Base-by-base conservation (phyloP, 257 asterid genomes). In the Solanum corneliomulleri region DNA sequence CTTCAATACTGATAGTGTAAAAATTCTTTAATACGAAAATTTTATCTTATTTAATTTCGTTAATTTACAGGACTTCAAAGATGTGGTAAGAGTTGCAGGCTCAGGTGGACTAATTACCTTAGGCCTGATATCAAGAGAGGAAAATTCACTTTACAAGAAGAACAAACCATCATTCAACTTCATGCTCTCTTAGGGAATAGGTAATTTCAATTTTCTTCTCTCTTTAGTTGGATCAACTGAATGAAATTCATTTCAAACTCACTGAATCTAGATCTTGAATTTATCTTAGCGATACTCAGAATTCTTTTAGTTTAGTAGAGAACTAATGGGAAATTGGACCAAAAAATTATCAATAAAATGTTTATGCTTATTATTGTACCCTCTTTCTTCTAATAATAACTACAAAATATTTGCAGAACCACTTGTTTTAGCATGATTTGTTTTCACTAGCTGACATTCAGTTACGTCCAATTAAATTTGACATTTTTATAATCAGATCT, bases 181-280 rank as follows among this genome's bases (percentile, higher is more conserved):
- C 99, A 96, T 93, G 99, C 99, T 58, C 99, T 96, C 70, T 91
- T 96, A 37, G 99, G 99, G 49, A 96, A 96, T 93, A 94, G 99
- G 99, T 94, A 33, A 15, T 10, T 70, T 15, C 5, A 23, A 23
- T 31, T 39, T 6, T 37, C 56, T 47, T 49, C 47, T n/a, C 9
- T 11, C 11, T 72, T 77, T 1, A 2, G 33, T 5, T 2, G 7
- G 15, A 25, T 78, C 62, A 77, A 77, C 27, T 39, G 82, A 72
- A 5, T 39, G 12, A 74, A 74, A 20, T 42, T 49, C 58, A 49
- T 49, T 49, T 13, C 9, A 9, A 77, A 77, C 9, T 0, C n/a
- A 14, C 9, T 8, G 15, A 44, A 13, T n/a, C 21, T 44, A 44
- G 25, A 77, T 77, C 4, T 25, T 77, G 39, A 14, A 78, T 76